These are phyloP conservation scores for Prunus kanzakura DNA, from an alignment of 306 rosid genomes.

Conservation along the genomic window DNA sequence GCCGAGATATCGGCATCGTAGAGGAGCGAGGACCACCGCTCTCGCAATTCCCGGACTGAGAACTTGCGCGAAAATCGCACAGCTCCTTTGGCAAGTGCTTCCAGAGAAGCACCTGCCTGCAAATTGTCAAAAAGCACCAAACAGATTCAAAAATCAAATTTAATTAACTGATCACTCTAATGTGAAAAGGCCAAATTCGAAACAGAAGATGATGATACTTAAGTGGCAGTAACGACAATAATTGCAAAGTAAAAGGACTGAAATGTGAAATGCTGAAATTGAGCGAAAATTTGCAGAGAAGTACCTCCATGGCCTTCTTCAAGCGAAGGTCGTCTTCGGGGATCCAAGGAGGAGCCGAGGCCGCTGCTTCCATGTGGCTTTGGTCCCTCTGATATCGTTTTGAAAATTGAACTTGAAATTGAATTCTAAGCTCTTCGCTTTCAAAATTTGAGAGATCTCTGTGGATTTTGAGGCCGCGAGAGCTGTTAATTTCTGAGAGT, in stretches of 20 bases:
- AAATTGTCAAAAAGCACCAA: background rate
- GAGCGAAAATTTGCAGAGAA: conserved; percentile 2
- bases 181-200: background rate
- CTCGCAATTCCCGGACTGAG: conserved; percentile 48
- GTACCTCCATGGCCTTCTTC: conserved; percentile 80
- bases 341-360: conserved; percentile 48
- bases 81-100: conserved; percentile 91
- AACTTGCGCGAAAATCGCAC: conserved; percentile 65
- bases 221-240: background rate
- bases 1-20: conserved; percentile 51
- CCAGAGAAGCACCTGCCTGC: conserved; percentile 77
- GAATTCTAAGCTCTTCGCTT: background rate
- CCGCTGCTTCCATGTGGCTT: conserved; percentile 26
- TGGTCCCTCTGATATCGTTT: conserved; percentile 1
- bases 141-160: background rate
- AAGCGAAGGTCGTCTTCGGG: conserved; percentile 74
- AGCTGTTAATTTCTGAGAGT: background rate
- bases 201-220: background rate
- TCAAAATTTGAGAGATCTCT: background rate
- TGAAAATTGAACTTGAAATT: background rate
- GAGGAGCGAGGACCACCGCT: conserved; percentile 71
- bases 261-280: background rate
- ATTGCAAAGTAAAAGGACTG: background rate
- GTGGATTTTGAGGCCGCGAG: background rate
- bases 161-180: background rate